phyloP scores from a whole-genome alignment of 768 basidiomycete genomes.

The Suillus subalutaceus region DNA sequence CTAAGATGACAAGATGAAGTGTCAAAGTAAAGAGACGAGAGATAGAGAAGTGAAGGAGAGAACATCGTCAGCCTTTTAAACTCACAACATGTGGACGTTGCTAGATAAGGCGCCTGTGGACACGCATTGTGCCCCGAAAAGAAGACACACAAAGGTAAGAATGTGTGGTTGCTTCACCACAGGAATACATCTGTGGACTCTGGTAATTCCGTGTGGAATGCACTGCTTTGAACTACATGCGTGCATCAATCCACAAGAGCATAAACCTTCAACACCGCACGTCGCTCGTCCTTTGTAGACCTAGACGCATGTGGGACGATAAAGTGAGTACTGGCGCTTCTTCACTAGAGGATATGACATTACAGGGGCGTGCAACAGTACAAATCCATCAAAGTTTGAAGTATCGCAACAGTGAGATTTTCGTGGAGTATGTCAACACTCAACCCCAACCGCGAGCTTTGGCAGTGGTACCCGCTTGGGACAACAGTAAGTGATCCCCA shows the following conservation, averaged over 20 bases:
- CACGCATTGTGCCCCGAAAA: neutral
- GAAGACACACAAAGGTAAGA: neutral
- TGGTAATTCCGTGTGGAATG: neutral
- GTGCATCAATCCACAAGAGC: neutral
- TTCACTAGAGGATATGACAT: neutral
- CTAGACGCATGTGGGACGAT: neutral
- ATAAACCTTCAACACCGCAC: too few relatives aligned
- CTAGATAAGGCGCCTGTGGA: neutral
- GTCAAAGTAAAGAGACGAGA: too few relatives aligned
- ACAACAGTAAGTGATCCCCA: too few relatives aligned
- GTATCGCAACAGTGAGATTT: too few relatives aligned
- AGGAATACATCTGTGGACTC: too few relatives aligned
- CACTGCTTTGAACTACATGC: neutral
- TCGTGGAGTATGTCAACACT: too few relatives aligned
- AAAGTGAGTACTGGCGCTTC: neutral
- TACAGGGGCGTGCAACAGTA: too few relatives aligned
- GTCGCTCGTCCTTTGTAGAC: neutral
- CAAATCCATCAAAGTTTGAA: too few relatives aligned
- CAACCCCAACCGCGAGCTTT: too few relatives aligned
- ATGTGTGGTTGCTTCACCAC: neutral
- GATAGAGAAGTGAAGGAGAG: neutral
- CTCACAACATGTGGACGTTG: neutral
- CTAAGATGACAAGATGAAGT: neutral
- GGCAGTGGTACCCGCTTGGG: too few relatives aligned
- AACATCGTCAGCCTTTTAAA: neutral